Evolutionary conservation across 2,329 filamentous ascomycete genomes (phyloP).

Genomic region (Monilinia vaccinii-corymbosi): DNA sequence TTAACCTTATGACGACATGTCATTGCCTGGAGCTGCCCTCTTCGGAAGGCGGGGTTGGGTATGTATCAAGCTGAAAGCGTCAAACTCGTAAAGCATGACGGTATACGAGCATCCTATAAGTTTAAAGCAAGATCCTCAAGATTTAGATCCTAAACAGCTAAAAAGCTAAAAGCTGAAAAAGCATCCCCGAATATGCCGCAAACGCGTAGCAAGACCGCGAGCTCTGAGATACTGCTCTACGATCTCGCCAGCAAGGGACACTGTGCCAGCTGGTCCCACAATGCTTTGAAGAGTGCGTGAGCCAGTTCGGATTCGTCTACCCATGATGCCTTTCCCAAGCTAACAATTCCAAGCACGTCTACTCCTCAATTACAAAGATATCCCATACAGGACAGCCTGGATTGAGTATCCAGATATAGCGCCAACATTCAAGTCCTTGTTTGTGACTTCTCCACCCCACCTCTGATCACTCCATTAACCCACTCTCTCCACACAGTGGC

Average conservation of each 20-base stretch:
- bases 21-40: too few relatives aligned
- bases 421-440: slow-evolving; percentile 46
- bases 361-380: slow-evolving; percentile 55
- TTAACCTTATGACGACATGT: background rate
- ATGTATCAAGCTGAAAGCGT: background rate
- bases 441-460: slow-evolving; percentile 19
- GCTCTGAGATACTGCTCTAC: slow-evolving; percentile 41
- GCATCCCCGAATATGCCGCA: background rate
- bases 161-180: too few relatives aligned
- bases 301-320: background rate
- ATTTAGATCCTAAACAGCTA: too few relatives aligned
- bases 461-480: background rate
- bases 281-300: slow-evolving; percentile 59
- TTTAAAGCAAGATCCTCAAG: background rate
- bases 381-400: slow-evolving; percentile 62
- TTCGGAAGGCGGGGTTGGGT: background rate
- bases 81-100: background rate
- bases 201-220: background rate
- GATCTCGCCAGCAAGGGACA: slow-evolving; percentile 50
- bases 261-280: slow-evolving; percentile 50
- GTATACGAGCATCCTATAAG: background rate
- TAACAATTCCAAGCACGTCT: slow-evolving; percentile 37
- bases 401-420: slow-evolving; percentile 59
- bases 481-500: slow-evolving; percentile 28
- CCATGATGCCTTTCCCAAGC: background rate